Base-by-base conservation (phyloP, 2,329 filamentous ascomycete genomes). In the Mycogone perniciosa region DNA sequence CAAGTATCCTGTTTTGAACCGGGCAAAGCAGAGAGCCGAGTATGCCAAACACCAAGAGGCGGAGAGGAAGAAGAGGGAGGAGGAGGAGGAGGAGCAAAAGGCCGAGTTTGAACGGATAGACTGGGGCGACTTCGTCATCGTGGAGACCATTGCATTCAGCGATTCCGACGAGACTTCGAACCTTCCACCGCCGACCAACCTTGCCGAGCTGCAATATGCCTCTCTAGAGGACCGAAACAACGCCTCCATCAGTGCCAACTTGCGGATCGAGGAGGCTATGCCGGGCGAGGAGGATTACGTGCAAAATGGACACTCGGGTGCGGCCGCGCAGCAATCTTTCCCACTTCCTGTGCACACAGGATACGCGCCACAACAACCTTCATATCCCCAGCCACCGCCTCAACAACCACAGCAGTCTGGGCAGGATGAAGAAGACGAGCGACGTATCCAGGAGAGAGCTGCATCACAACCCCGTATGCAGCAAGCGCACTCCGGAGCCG, bases 71-170 rank as follows among this genome's bases (percentile, higher is more conserved):
- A 88, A 91, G 75, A 90, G 91, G 64, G 90, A 95, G 62, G 89
- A 95, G 62, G 84, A 91, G 56, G 86, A 86, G 38, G 88, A 95
- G 64, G 83, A 89, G 62, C 88, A 96, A 67, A 84, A 85, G 62
- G 72, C 77, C 26, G 76, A 82, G 48, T 84, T 93, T 67, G 86
- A 87, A 1, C 86, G 93, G 60, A 93, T 99, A 56, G 93, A 99
- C 68, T 99, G 93, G 93, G 89, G 95, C 64, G 92, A 97, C 65
- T 99, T 99, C 61, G 85, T 92, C 33, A 87, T 99, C 20, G 90
- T 96, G 41, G 93, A 96, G 69, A 96, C 91, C 1, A 91, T 99
- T 48, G 77, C 89, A 11, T 99, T 99, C 68, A 90, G 83, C 52
- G 91, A 96, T 59, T 80, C 82, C 37, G 93, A 99, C 66, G 91